Percentiles rank a stretch among this genome's conserved stretches.
phyloP scores from a whole-genome alignment of 305 asterid genomes.

The Fraxinus paxiana region DNA sequence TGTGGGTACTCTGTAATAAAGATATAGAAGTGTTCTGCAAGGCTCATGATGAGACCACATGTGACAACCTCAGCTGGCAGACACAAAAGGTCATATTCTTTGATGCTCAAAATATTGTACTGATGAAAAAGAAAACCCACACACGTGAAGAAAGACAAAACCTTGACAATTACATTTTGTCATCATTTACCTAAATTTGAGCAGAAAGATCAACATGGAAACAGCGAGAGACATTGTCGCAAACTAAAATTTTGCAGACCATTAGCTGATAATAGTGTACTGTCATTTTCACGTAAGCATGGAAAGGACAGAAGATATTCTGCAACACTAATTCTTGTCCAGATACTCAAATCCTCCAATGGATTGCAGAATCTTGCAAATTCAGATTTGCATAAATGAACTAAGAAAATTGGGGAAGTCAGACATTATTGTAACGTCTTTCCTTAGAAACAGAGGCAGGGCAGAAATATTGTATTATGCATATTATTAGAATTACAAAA shows the following conservation, averaged over 20 bases:
- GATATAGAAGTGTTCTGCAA: neutral
- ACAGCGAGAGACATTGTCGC: neutral
- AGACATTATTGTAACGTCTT: slow-evolving; percentile 4
- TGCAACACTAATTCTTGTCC: neutral
- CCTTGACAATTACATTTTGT: neutral
- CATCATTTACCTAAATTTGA: neutral
- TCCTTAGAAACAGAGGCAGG: neutral
- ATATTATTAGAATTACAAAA: neutral
- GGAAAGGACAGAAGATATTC: neutral
- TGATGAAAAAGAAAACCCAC: neutral
- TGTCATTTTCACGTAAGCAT: slow-evolving; percentile 12
- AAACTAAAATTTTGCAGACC: neutral
- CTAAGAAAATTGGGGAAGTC: neutral
- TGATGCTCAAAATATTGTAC: neutral
- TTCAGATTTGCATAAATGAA: neutral
- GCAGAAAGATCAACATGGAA: neutral
- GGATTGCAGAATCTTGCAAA: slow-evolving; percentile 15
- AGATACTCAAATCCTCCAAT: neutral
- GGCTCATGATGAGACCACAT: neutral
- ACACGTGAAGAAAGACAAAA: neutral
- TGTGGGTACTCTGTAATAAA: neutral
- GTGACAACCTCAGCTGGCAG: neutral
- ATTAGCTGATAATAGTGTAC: neutral
- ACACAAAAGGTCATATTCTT: neutral
- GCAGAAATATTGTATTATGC: neutral